phyloP scores from a whole-genome alignment of 208 protist species.

The Trypanosoma melophagium region DNA sequence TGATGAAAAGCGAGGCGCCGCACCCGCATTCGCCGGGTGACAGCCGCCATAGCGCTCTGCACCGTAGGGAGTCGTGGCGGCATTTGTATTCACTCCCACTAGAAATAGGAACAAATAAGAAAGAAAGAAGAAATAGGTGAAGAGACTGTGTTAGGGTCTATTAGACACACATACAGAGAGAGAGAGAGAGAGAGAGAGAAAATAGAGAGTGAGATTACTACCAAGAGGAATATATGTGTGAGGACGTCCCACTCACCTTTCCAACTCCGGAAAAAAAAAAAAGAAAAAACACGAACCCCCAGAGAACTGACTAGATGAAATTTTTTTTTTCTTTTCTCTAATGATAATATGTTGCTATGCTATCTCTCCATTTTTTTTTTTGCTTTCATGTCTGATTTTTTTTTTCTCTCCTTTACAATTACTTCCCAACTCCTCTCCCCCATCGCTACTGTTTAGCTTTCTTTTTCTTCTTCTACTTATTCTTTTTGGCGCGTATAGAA shows the following conservation, averaged over 20 bases:
- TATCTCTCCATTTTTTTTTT: conserved; percentile 7
- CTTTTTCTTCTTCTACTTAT: conserved; percentile 1
- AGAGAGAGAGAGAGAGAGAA: too few species aligned
- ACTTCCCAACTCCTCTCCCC: background rate
- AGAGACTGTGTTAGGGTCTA: background rate
- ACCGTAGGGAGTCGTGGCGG: conserved; percentile 9
- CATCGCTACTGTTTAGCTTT: background rate
- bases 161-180: too few species aligned
- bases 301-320: too few species aligned
- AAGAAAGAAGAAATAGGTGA: background rate
- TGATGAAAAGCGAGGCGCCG: background rate
- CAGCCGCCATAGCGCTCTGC: conserved; percentile 21
- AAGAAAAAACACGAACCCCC: too few species aligned
- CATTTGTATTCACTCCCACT: conserved; percentile 1
- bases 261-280: background rate
- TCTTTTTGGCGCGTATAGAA: conserved; percentile 38
- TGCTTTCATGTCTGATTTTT: background rate
- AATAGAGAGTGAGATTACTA: too few species aligned
- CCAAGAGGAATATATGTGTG: too few species aligned
- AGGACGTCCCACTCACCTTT: background rate
- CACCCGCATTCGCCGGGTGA: conserved; percentile 21
- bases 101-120: background rate
- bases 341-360: too few species aligned
- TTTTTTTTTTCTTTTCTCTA: too few species aligned
- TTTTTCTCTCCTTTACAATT: conserved; percentile 15